Base-by-base conservation (phyloP, 768 basidiomycete genomes). In the Leucocoprinus leucothites region DNA sequence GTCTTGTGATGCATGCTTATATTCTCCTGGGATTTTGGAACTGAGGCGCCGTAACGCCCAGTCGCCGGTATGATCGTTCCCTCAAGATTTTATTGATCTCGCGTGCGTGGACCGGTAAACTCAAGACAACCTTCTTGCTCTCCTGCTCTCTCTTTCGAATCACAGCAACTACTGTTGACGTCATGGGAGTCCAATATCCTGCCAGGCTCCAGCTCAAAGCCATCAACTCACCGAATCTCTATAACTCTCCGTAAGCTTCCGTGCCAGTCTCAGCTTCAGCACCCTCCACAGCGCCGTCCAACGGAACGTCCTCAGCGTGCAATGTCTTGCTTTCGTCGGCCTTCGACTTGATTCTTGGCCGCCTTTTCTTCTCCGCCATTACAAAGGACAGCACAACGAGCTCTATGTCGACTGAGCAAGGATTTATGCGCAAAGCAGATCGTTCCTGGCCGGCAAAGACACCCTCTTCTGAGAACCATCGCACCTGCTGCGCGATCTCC, bases 331-430 rank as follows among this genome's bases (percentile, higher is more conserved):
- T 34, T 21, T 53, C 19, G 19, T 35, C 28, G 19, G n/a, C 31
- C 4, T 16, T 53, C 19, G n/a, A n/a, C 16, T 19, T 35, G 26
- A 35, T 18, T 19, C 48, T 26, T 31, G 48, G n/a, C 24, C 31
- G 2, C 40, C 78, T 69, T 61, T 79, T 79, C 67, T 76, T 80
- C 69, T 81, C 81, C 71, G 82, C 73, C 53, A 84, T 74, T 52
- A 82, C 59, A 58, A 82, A 82, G 16, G 82, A 79, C 22, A 82
- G 65, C 11, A 83, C 65, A 38, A 83, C 67, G 46, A 83, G 68
- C 64, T 83, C 81, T 53, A 80, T 69, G 62, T 82, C 77, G 19
- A 81, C 63, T 25, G 70, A 69, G 52, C 69, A 72, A n/a, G 80
- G 77, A 50, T 80, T 71, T 44, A 82, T 73, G 41, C 68, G 67